phyloP scores from a whole-genome alignment of 495 filamentous ascomycete species.

The Hyaloscypha finlandica region DNA sequence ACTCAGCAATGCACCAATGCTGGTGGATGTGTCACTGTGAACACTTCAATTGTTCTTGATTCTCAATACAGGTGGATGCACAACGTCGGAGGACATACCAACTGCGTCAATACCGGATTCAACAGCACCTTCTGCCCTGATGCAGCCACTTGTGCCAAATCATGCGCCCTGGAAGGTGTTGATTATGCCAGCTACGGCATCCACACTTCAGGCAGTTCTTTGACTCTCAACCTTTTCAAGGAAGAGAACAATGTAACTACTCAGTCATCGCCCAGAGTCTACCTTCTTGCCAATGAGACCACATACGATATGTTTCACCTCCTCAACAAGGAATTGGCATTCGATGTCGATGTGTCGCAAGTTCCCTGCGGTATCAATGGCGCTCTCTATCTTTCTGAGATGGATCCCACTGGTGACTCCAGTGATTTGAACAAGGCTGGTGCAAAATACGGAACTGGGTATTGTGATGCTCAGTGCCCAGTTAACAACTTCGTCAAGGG shows the following conservation, averaged over 20 bases:
- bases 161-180: slow-evolving; percentile 62
- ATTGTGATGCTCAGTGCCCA: slow-evolving; percentile 75
- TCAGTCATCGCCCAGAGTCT: slow-evolving; percentile 59
- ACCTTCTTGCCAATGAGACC: slow-evolving; percentile 55
- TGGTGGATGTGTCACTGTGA: slow-evolving; percentile 42
- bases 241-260: slow-evolving; percentile 52
- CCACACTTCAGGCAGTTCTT: slow-evolving; percentile 47
- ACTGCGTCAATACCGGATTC: slow-evolving; percentile 65
- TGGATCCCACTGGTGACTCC: slow-evolving; percentile 63
- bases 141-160: slow-evolving; percentile 52
- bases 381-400: slow-evolving; percentile 67
- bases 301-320: slow-evolving; percentile 64
- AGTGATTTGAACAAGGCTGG: slow-evolving; percentile 63
- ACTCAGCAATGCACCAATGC: slow-evolving; percentile 47
- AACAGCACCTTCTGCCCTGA: slow-evolving; percentile 55
- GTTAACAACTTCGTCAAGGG: slow-evolving; percentile 67
- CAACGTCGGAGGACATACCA: slow-evolving; percentile 48
- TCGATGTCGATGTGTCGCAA: slow-evolving; percentile 66
- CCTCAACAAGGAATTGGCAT: slow-evolving; percentile 64
- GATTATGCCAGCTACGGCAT: slow-evolving; percentile 61
- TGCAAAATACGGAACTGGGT: slow-evolving; percentile 72
- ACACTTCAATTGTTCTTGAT: slow-evolving; percentile 62
- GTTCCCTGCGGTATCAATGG: slow-evolving; percentile 73
- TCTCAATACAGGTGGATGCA: slow-evolving; percentile 65
- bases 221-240: slow-evolving; percentile 59